Evolutionary conservation across 345 rosid genomes (phyloP), one percentile per base, ranked within the genome.

Genomic region (Brassica incana): DNA sequence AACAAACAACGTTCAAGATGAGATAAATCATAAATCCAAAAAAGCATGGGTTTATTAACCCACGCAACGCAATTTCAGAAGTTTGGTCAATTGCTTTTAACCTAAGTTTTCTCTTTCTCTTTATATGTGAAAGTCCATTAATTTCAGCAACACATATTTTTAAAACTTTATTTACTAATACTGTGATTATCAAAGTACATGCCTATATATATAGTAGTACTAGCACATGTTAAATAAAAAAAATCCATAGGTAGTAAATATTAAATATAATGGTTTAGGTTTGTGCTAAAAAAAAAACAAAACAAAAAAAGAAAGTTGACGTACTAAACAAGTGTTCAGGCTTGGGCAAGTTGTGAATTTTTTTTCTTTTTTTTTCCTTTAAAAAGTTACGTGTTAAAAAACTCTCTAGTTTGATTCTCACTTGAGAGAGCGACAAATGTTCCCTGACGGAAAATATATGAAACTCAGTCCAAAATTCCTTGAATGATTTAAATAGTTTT

Each of bases 41-140:
- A 73, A n/a, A 18, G 45, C 75, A 6, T 80, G 66, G 79, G 79
- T 3, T 20, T 20, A 20, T 63, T 63, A 65, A 75, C 67, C 79
- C 76, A 70, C 30, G 62, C 61, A 71, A 74, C 73, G 68, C 72
- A 58, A 75, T 79, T 50, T 74, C 20, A 76, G 65, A 81, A 77
- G 20, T 80, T 69, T 84, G 75, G 86, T 82, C 86, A 83, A 85
- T 84, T 33, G 45, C 88, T 84, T 85, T 78, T 58, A 78, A 76
- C 69, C 77, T 76, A 85, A 85, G 86, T 74, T 86, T 78, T 74
- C 76, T 30, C 61, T 16, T 30, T 77, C 83, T 86, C 86, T 84
- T 85, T 84, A 8, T 76, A 80, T 81, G 88, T 84, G 86, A 79
- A 82, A 69, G 62, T 56, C 25, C 66, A 80, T 80, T 69, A 68